Evolutionary conservation across 2,329 filamentous ascomycete genomes (phyloP).

Genomic region (Epichloe elymi): DNA sequence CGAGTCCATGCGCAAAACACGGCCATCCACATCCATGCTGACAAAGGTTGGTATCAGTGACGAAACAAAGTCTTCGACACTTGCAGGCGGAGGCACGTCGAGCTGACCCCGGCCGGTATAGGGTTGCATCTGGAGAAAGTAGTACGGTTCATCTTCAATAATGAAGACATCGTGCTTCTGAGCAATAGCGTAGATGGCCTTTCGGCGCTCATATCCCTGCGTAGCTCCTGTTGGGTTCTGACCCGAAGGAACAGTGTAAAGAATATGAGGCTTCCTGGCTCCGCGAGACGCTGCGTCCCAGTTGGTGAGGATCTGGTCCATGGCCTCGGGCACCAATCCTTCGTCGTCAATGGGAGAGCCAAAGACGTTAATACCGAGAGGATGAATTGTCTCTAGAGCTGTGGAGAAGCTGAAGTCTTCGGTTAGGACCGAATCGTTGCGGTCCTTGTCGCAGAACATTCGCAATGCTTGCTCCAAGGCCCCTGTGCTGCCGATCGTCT

Average conservation of each 20-base stretch:
- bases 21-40: constrained; percentile 72
- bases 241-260: constrained; percentile 57
- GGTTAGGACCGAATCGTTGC: constrained; percentile 66
- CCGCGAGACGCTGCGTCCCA: constrained; percentile 36
- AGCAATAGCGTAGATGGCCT: constrained; percentile 62
- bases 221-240: constrained; percentile 89
- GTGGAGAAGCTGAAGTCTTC: constrained; percentile 89
- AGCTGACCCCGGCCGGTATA: constrained; percentile 45
- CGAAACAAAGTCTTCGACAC: constrained; percentile 59
- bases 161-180: constrained; percentile 79
- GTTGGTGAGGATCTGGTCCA: constrained; percentile 36
- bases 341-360: constrained; percentile 40
- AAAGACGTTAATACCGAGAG: constrained; percentile 37
- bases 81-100: constrained; percentile 41
- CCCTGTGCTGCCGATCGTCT: constrained; percentile 78
- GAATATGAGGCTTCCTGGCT: constrained; percentile 36
- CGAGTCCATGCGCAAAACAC: constrained; percentile 81
- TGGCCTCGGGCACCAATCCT: constrained; percentile 35
- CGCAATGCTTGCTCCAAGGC: constrained; percentile 73
- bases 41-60: constrained; percentile 52
- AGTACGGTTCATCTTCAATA: constrained; percentile 89
- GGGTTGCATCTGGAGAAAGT: constrained; percentile 79
- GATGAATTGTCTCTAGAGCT: constrained; percentile 43
- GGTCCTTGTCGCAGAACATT: constrained; percentile 58
- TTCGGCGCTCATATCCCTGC: constrained; percentile 52